Evolutionary conservation across 306 rosid species (phyloP).

Genomic region (Prunus mongolica): DNA sequence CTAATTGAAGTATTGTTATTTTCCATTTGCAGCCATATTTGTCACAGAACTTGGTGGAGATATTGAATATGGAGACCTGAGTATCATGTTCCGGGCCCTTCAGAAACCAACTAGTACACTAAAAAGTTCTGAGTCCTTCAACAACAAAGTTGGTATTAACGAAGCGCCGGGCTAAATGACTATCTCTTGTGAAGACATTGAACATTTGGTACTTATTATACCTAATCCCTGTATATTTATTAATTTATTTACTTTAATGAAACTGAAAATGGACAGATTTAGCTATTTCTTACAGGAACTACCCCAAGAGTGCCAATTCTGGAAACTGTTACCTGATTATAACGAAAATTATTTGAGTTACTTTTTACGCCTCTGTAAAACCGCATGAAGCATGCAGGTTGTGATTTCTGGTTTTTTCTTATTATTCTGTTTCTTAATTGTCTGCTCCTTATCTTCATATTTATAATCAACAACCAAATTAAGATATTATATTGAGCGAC

Average conservation of each 20-base stretch:
- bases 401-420: not conserved
- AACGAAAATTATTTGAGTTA: not conserved
- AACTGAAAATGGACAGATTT: not conserved
- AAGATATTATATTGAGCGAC: not conserved
- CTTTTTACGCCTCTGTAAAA: not conserved
- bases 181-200: not conserved
- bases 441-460: not conserved
- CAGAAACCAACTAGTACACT: no score
- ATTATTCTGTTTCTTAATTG: not conserved
- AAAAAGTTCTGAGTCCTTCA: no score
- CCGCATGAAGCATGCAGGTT: conserved; percentile 1
- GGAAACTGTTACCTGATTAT: not conserved
- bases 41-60: not conserved
- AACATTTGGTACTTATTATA: not conserved
- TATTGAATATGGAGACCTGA: not conserved
- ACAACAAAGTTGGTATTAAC: no score
- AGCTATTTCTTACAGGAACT: not conserved
- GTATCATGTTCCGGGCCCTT: not conserved
- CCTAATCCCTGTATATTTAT: not conserved
- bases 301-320: not conserved
- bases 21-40: not conserved
- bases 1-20: not conserved
- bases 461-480: not conserved
- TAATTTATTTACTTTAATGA: not conserved
- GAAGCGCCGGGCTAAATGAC: not conserved